Evolutionary conservation across 768 basidiomycete species (phyloP).

Genomic region (Phylloporus arenicola): DNA sequence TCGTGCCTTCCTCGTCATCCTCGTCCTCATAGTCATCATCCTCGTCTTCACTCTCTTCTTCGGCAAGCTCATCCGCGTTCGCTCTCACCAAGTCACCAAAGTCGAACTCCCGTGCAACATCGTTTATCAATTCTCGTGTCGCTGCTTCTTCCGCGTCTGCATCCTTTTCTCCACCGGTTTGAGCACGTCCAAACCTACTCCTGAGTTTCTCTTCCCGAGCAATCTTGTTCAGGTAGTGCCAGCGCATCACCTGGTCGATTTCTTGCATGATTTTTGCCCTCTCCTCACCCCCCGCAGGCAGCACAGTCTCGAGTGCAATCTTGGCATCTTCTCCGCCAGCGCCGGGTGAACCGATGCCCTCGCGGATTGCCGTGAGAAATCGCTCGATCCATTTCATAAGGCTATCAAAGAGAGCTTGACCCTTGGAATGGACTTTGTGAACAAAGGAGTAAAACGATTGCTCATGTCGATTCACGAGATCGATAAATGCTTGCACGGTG

Average conservation of each 20-base stretch:
- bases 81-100: conserved; percentile 75
- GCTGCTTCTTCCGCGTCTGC: conserved; percentile 74
- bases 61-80: conserved; percentile 76
- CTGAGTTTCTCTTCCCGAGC: conserved; percentile 88
- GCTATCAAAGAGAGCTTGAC: conserved; percentile 86
- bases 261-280: conserved; percentile 76
- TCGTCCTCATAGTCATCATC: conserved; percentile 40
- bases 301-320: conserved; percentile 81
- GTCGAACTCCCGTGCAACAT: conserved; percentile 75
- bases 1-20: conserved; percentile 38
- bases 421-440: conserved; percentile 97
- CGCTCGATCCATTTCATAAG: conserved; percentile 97
- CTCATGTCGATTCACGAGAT: conserved; percentile 90
- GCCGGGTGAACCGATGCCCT: conserved; percentile 60
- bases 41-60: conserved; percentile 54
- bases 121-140: conserved; percentile 72
- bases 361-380: conserved; percentile 85
- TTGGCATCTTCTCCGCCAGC: conserved; percentile 10
- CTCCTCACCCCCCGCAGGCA: conserved; percentile 78
- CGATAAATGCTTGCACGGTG: conserved; percentile 90
- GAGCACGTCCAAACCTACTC: conserved; percentile 69
- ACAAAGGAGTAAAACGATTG: conserved; percentile 96
- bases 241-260: conserved; percentile 82
- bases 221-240: conserved; percentile 93
- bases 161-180: conserved; percentile 38